These are phyloP conservation scores for Porpolomopsis calyptriformis DNA, from an alignment of 768 basidiomycete species.

Conservation along the genomic window DNA sequence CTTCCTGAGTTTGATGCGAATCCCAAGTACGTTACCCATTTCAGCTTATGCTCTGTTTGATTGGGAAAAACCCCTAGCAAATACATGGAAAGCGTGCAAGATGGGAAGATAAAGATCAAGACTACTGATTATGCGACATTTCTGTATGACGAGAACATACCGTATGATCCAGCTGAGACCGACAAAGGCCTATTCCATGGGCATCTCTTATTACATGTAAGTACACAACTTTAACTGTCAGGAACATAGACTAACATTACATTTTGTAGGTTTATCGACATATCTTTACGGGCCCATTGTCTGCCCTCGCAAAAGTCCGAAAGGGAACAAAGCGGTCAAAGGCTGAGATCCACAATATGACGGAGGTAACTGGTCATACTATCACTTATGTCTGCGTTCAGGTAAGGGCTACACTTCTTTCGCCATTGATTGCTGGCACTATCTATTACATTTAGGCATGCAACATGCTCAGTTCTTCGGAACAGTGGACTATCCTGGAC, in stretches of 20 bases:
- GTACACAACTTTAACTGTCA: not conserved
- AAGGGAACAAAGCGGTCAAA: constrained; percentile 3
- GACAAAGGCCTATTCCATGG: constrained; percentile 3
- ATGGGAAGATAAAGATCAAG: constrained; percentile 3
- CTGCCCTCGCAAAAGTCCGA: not conserved
- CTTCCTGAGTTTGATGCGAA: not conserved
- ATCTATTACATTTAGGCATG: not conserved
- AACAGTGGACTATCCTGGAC: not conserved
- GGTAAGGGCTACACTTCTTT: not conserved
- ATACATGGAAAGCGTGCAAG: constrained; percentile 3
- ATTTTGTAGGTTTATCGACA: constrained; percentile 3
- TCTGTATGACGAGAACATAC: constrained; percentile 5
- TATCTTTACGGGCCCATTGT: constrained; percentile 5
- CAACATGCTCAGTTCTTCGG: not conserved
- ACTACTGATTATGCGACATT: constrained; percentile 3
- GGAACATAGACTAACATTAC: not conserved
- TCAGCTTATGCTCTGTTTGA: not conserved
- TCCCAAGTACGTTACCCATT: constrained; percentile 1
- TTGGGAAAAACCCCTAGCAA: not conserved
- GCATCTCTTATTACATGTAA: constrained; percentile 4
- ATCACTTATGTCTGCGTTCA: constrained; percentile 1
- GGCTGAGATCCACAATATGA: not conserved
- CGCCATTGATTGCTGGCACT: not conserved
- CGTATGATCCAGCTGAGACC: constrained; percentile 5
- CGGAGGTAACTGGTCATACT: not conserved